Evolutionary conservation across 2,329 filamentous ascomycete genomes (phyloP).

Genomic region (Clonostachys solani): DNA sequence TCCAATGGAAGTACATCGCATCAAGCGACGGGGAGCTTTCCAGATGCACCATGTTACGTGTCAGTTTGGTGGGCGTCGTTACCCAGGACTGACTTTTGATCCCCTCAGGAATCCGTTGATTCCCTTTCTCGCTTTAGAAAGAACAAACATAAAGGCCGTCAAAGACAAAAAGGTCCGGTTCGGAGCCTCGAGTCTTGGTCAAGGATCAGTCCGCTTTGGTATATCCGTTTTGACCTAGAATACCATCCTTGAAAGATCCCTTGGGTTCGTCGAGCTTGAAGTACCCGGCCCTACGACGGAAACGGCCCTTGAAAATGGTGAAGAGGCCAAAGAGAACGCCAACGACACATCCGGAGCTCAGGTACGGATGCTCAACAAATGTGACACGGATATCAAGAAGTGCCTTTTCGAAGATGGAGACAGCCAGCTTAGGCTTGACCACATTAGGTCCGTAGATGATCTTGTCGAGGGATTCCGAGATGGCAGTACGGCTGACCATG

Average conservation of each 20-base stretch:
- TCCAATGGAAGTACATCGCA: too few relatives aligned
- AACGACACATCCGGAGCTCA: slow-evolving; percentile 52
- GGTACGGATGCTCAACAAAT: slow-evolving; percentile 55
- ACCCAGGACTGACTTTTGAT: too few relatives aligned
- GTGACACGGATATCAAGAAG: slow-evolving; percentile 62
- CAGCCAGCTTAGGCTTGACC: slow-evolving; percentile 75
- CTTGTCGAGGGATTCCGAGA: slow-evolving; percentile 79
- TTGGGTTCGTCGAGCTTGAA: slow-evolving; percentile 59
- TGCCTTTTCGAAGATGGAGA: slow-evolving; percentile 65
- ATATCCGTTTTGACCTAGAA: slow-evolving; percentile 44
- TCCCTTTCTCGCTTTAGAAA: too few relatives aligned
- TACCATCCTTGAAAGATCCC: slow-evolving; percentile 55
- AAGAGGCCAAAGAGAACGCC: slow-evolving; percentile 49
- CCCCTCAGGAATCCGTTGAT: too few relatives aligned
- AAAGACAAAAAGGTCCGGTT: slow-evolving; percentile 4
- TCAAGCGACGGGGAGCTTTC: too few relatives aligned
- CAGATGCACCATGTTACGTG: too few relatives aligned
- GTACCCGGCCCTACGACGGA: slow-evolving; percentile 51
- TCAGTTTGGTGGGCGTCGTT: too few relatives aligned
- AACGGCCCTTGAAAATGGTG: slow-evolving; percentile 45
- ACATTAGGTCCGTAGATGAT: slow-evolving; percentile 64
- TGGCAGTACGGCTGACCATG: slow-evolving; percentile 81
- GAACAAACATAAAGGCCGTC: background rate
- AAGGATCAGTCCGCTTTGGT: slow-evolving; percentile 24
- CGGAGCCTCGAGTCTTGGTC: background rate